These are phyloP conservation scores for Maudiozyma serrabonitensis DNA, from an alignment of 805 yeast genomes.

Conservation along the genomic window DNA sequence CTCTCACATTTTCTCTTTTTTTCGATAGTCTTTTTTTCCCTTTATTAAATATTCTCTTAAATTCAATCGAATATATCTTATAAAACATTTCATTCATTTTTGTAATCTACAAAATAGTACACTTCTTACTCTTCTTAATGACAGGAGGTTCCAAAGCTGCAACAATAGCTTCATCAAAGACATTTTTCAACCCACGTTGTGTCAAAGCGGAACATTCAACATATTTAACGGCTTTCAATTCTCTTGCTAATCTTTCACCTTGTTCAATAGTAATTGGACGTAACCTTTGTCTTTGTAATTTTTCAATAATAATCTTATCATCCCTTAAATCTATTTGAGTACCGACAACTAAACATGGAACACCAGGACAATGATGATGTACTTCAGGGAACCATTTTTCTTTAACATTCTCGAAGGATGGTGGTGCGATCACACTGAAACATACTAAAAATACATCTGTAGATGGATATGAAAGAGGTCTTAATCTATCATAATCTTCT, in stretches of 20 bases:
- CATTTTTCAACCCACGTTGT: conserved; percentile 92
- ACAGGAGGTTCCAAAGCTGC: conserved; percentile 97
- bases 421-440: conserved; percentile 93
- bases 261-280: conserved; percentile 58
- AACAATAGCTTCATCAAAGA: conserved; percentile 97
- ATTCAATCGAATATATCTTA: too few species aligned
- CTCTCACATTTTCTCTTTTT: too few species aligned
- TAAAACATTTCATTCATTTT: not conserved
- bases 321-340: conserved; percentile 93
- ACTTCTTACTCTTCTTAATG: conserved; percentile 63
- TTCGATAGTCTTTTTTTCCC: too few species aligned
- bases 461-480: conserved; percentile 94
- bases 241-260: conserved; percentile 90
- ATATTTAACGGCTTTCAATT: conserved; percentile 88
- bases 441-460: conserved; percentile 95
- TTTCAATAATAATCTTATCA: conserved; percentile 82
- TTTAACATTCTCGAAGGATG: conserved; percentile 92
- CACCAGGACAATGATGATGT: conserved; percentile 97
- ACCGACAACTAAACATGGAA: conserved; percentile 93
- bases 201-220: conserved; percentile 97
- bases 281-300: conserved; percentile 82
- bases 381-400: conserved; percentile 99
- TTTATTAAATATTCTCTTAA: too few species aligned
- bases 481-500: conserved; percentile 95
- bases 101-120: conserved; percentile 57